Conservation (phyloP, 2,329 filamentous ascomycete species). For the Xylaria polymorpha region DNA sequence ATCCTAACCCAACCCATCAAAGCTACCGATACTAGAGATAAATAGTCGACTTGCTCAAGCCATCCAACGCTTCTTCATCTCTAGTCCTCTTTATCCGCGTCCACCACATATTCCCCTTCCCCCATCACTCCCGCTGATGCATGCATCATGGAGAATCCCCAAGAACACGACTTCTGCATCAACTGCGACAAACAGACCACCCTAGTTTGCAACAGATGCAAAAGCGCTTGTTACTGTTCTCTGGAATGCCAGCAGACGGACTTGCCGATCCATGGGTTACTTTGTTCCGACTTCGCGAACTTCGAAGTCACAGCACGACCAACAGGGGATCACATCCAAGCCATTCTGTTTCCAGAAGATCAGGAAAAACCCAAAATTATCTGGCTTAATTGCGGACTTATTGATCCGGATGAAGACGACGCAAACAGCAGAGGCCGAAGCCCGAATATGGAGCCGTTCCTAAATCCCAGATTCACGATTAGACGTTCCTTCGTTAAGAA, state of each 20-base stretch:
- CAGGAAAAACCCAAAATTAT: slow-evolving; percentile 20
- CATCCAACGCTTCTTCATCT: background rate
- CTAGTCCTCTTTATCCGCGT: background rate
- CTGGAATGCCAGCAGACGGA: slow-evolving; percentile 30
- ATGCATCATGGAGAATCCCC: background rate
- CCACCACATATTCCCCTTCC: background rate
- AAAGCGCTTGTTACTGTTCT: slow-evolving; percentile 34
- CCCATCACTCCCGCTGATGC: background rate
- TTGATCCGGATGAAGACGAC: background rate
- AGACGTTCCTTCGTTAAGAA: background rate
- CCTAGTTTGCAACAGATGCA: slow-evolving; percentile 22
- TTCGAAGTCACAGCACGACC: slow-evolving; percentile 28
- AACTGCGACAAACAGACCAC: background rate
- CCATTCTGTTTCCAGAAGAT: slow-evolving; percentile 29
- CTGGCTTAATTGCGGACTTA: slow-evolving; percentile 15
- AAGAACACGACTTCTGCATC: background rate
- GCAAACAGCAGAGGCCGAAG: background rate
- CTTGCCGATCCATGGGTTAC: slow-evolving; percentile 28
- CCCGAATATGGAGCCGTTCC: background rate
- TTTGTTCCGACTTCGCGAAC: slow-evolving; percentile 22
- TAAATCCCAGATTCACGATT: background rate
- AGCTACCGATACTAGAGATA: background rate
- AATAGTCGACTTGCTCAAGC: background rate
- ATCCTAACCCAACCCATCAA: background rate
- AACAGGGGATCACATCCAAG: slow-evolving; percentile 24